Percentiles rank a stretch among this genome's conserved stretches.
Evolutionary conservation across 768 basidiomycete species (phyloP).

Genomic region (Boletellus emodensis): DNA sequence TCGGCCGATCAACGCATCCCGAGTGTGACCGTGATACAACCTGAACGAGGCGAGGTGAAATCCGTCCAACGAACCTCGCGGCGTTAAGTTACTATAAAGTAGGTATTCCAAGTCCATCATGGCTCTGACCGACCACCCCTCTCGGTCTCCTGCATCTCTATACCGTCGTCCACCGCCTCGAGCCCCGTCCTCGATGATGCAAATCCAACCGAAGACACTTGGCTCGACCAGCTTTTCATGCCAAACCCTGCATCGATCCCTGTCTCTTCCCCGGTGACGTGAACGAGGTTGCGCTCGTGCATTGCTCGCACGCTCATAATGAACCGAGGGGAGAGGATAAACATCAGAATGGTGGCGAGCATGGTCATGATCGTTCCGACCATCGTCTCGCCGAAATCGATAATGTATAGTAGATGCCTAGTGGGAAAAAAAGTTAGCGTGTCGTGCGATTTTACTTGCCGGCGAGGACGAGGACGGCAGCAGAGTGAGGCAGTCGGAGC

Average conservation of each 20-base stretch:
- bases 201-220: neutral
- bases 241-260: constrained; percentile 18
- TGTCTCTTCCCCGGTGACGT: neutral
- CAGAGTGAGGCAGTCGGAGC: no score
- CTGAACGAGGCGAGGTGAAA: no score
- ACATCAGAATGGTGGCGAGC: neutral
- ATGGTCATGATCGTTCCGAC: neutral
- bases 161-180: neutral
- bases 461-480: no score
- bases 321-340: constrained; percentile 16
- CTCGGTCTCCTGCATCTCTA: constrained; percentile 5
- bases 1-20: no score
- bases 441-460: no score
- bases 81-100: no score
- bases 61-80: no score
- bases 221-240: neutral
- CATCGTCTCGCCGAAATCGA: constrained; percentile 2
- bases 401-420: constrained; percentile 13
- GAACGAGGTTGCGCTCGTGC: neutral
- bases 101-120: no score
- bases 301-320: constrained; percentile 16
- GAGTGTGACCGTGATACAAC: no score
- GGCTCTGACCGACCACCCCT: no score
- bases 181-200: no score
- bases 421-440: no score